Percentiles rank a stretch among this genome's conserved stretches.
Evolutionary conservation across 2,329 filamentous ascomycete genomes (phyloP).

Genomic region (Diaporthe ampelina): DNA sequence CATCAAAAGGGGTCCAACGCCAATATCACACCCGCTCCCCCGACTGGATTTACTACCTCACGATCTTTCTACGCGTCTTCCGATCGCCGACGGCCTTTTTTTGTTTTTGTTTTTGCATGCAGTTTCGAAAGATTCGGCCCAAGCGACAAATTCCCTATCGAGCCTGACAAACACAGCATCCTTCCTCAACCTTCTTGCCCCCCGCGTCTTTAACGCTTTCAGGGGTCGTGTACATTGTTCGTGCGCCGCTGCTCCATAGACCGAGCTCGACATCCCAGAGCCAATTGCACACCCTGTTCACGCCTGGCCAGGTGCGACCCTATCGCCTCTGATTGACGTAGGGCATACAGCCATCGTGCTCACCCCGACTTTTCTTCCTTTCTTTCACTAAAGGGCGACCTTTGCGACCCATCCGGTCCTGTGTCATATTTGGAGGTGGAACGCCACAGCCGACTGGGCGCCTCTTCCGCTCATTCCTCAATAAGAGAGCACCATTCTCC

Average conservation of each 20-base stretch:
- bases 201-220: conserved; percentile 16
- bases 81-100: conserved; percentile 8
- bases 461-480: conserved; percentile 33
- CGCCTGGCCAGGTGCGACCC: conserved; percentile 17
- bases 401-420: conserved; percentile 11
- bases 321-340: conserved; percentile 29
- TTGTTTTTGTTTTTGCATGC: neutral
- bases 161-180: conserved; percentile 21
- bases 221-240: conserved; percentile 35
- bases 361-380: neutral
- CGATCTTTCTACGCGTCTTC: conserved; percentile 27
- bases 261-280: conserved; percentile 27
- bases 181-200: conserved; percentile 21
- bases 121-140: conserved; percentile 14
- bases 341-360: conserved; percentile 15
- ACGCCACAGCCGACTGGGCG: conserved; percentile 32
- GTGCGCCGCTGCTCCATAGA: conserved; percentile 29
- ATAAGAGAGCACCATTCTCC: conserved; percentile 12
- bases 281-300: conserved; percentile 27
- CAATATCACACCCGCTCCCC: conserved; percentile 15
- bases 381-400: neutral
- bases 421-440: neutral
- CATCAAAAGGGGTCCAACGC: conserved; percentile 24
- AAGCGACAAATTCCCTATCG: conserved; percentile 6
- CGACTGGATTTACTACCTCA: conserved; percentile 1